Evolutionary conservation across 75 land plant species (phyloP).

Genomic region (Pseudotsuga menziesii): DNA sequence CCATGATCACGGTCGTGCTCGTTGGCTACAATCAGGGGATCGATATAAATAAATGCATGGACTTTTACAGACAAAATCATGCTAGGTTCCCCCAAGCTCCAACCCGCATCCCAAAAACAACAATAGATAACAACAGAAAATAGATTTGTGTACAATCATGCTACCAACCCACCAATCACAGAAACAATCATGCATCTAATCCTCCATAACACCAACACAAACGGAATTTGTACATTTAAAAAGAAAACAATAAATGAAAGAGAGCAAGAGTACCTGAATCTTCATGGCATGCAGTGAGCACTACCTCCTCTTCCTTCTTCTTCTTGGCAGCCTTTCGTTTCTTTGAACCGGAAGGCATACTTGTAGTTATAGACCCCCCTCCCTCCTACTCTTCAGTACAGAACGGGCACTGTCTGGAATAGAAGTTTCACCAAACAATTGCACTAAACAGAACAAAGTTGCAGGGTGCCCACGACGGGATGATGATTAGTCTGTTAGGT

Average conservation of each 20-base stretch:
- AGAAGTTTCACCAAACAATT: not conserved
- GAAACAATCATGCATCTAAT: not conserved
- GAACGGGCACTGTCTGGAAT: not conserved
- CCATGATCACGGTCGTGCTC: not conserved
- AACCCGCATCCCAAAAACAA: not conserved
- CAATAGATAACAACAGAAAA: not conserved
- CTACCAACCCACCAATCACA: not conserved
- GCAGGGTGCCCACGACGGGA: not conserved
- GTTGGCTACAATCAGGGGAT: not conserved
- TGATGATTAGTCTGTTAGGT: too few species aligned
- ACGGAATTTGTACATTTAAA: not conserved
- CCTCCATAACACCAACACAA: not conserved
- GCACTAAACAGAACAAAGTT: not conserved
- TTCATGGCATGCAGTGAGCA: not conserved
- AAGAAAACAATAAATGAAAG: not conserved
- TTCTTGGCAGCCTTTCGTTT: conserved; percentile 1
- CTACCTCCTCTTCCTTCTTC: not conserved
- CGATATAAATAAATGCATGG: not conserved
- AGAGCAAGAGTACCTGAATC: conserved; percentile 10
- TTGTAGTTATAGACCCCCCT: too few species aligned
- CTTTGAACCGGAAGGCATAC: conserved; percentile 10
- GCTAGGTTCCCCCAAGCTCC: not conserved
- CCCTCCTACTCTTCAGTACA: not conserved
- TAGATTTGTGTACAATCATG: not conserved
- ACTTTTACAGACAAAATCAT: not conserved